A percentile compares a stretch with the other conserved stretches of the same genome.
phyloP scores from a whole-genome alignment of 495 filamentous ascomycete species.

The Aspergillus cavernicola region DNA sequence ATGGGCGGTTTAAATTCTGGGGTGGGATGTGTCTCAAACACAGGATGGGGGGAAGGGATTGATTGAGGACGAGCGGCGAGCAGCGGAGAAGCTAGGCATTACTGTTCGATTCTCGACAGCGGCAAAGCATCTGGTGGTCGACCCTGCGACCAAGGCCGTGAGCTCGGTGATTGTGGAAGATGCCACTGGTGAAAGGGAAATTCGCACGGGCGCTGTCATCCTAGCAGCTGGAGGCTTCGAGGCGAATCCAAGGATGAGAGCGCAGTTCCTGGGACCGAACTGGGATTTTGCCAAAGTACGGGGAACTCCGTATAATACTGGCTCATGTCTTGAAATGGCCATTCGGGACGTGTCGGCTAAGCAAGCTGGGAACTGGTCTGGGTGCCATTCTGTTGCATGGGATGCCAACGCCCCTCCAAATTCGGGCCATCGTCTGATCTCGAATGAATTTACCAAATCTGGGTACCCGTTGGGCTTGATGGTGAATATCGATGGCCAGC shows the following conservation, averaged over 20 bases:
- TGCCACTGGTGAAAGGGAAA: constrained; percentile 51
- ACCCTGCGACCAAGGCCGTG: constrained; percentile 37
- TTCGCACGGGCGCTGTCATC: constrained; percentile 48
- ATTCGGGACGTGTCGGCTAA: constrained; percentile 46
- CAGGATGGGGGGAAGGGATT: constrained; percentile 55
- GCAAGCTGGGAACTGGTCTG: constrained; percentile 54
- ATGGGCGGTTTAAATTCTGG: constrained; percentile 57
- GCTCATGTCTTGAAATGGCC: constrained; percentile 50
- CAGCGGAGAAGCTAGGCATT: constrained; percentile 40
- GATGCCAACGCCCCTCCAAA: constrained; percentile 53
- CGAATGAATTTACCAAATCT: constrained; percentile 64
- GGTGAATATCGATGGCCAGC: constrained; percentile 51
- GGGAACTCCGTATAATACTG: constrained; percentile 59
- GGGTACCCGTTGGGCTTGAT: constrained; percentile 64
- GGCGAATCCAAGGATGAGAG: constrained; percentile 50
- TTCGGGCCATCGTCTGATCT: constrained; percentile 47
- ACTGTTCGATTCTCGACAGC: constrained; percentile 40
- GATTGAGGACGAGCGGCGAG: constrained; percentile 42
- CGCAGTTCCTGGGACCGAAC: constrained; percentile 54
- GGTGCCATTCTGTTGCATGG: constrained; percentile 60
- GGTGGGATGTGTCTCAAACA: constrained; percentile 57
- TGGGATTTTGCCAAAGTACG: constrained; percentile 60
- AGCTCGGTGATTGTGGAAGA: too few species aligned
- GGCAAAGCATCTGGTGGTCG: constrained; percentile 35
- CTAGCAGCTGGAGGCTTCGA: constrained; percentile 62